Evolutionary conservation across 768 basidiomycete species (phyloP), one percentile per base, ranked within the genome.

Genomic region (Pholiota microspora): DNA sequence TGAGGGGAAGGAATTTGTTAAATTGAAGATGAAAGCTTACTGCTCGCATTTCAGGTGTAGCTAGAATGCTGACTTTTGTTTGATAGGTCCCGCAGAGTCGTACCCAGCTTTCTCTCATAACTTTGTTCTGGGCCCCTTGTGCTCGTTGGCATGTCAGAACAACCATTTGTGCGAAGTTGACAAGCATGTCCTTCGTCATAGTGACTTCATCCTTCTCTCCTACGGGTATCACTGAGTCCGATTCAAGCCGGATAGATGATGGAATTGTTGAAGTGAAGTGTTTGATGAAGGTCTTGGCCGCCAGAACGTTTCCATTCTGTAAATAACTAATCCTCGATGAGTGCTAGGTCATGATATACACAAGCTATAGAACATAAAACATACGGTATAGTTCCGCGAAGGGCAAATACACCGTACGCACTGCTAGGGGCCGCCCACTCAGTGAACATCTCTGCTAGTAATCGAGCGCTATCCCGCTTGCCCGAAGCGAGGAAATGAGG

Each of bases 151-250:
- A 92, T n/a, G 88, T 88, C 49, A 88, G 68, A 9, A 98, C 82
- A 0, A 90, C 92, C 51, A 98, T 81, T 64, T 99, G 97, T 2
- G 88, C 77, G 69, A 96, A 98, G 66, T 97, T 99, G 55, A 97
- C 74, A 5, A 85, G 74, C 0, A 82, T 72, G 58, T 95, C 89
- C 24, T 80, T 81, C 4, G 92, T 94, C 51, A 93, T 74, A 12
- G 81, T 68, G 3, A 97, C 77, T 63, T 94, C 90, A 49, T 75
- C 73, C 12, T 71, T 66, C 28, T 72, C 66, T 42, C 79, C 80
- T 5, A 83, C 75, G 18, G 75, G 67, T 42, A 89, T 71, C n/a
- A 78, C 72, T 8, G 71, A 61, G 57, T 77, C 69, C 45, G 76
- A 62, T 35, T 79, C 50, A 7, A 62, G 76, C 9, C 79, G 74